Evolutionary conservation across 331 rosid genomes (phyloP), one percentile per base, ranked within the genome.

Genomic region (Malus hybrid): DNA sequence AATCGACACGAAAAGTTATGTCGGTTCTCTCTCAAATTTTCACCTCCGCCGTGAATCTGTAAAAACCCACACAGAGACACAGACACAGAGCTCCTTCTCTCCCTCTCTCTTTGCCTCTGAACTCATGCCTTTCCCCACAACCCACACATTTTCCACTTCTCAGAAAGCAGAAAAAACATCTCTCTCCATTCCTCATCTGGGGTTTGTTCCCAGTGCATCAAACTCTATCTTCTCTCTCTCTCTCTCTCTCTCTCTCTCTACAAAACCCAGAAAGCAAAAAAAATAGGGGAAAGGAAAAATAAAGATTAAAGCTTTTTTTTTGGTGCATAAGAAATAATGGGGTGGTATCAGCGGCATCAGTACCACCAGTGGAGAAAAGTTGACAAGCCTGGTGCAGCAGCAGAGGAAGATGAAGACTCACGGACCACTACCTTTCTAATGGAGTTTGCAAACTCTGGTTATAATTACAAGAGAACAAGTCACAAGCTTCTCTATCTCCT

Each of bases 401-500:
- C 74, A 3, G 82, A 78, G 68, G 86, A 70, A 29, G 93, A 89
- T 55, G 91, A 89, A 63, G 91, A 90, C 39, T 85, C 88, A 12
- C 98, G 74, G 20, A 72, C 67, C 18, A 50, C n/a, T 3, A 52
- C 57, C 57, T 64, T 76, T 75, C 26, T 82, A 3, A 81, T 94
- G 87, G 91, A 79, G 46, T 88, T 88, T n/a, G 52, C 79, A 5
- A 71, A 28, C 72, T 62, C 86, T 78, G 83, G 80, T 73, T 81
- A 77, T 6, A 16, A 52, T 75, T 81, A 65, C 86, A 90, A 79
- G 83, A 87, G 86, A 84, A 79, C 92, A 0, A 87, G 78, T 50
- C 92, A 93, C 10, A 89, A 85, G 82, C 72, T 92, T 68, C 55
- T 90, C 12, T 80, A 82, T 79, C 85, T 94, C 7, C 80, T 94